Evolutionary conservation across 2,329 filamentous ascomycete genomes (phyloP).

Genomic region (Xylariaceae sp.): DNA sequence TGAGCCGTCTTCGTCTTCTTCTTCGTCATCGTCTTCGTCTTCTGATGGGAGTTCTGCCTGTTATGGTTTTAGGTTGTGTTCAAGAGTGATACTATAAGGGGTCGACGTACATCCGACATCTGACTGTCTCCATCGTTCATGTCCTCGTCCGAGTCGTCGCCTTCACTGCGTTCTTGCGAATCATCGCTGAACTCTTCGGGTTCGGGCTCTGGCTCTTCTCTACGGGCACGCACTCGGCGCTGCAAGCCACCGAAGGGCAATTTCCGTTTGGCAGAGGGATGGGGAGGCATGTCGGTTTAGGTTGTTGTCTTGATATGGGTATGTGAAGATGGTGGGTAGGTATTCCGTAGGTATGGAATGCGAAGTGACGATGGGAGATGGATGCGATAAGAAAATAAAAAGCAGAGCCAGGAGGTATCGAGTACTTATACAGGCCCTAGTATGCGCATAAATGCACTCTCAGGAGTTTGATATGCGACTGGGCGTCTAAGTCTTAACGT

Average conservation of each 20-base stretch:
- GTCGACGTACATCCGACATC: slow-evolving; percentile 17
- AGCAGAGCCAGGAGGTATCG: too few relatives aligned
- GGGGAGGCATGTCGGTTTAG: slow-evolving; percentile 21
- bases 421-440: neutral
- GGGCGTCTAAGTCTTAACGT: too few relatives aligned
- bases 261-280: slow-evolving; percentile 38
- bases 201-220: slow-evolving; percentile 40
- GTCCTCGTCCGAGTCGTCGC: slow-evolving; percentile 29
- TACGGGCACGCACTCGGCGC: slow-evolving; percentile 41
- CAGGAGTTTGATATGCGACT: neutral
- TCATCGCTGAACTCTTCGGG: slow-evolving; percentile 35
- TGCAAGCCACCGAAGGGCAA: slow-evolving; percentile 34
- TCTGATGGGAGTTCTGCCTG: neutral
- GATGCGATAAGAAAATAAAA: too few relatives aligned
- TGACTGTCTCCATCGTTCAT: slow-evolving; percentile 21
- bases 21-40: slow-evolving; percentile 32
- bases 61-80: neutral
- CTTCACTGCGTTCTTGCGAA: slow-evolving; percentile 33
- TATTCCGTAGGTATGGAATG: too few relatives aligned
- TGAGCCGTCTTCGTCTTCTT: slow-evolving; percentile 33
- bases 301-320: neutral
- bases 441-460: neutral
- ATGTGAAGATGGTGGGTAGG: neutral
- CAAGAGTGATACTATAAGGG: neutral
- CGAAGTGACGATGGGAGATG: neutral